Percentiles rank a stretch among this genome's conserved stretches.
Evolutionary conservation across 2,329 filamentous ascomycete species (phyloP).

Genomic region (Neopestalotiopsis sp.): DNA sequence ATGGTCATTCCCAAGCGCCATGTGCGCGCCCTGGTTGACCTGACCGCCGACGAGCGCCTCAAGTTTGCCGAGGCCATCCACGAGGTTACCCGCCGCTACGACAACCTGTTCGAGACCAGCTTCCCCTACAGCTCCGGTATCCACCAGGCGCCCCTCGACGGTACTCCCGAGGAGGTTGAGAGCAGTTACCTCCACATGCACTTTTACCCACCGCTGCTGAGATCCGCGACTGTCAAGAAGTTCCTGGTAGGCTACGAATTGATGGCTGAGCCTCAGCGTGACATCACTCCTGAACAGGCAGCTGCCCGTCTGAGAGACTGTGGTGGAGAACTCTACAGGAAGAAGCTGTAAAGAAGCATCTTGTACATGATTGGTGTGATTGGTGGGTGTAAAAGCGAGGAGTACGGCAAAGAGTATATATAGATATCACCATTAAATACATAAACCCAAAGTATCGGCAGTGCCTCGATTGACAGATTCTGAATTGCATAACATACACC

Average conservation of each 20-base stretch:
- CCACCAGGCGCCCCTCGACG: constrained; percentile 90
- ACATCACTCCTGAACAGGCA: constrained; percentile 97
- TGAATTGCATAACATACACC: too few relatives aligned
- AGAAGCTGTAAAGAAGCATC: constrained; percentile 46
- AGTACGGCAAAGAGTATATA: neutral
- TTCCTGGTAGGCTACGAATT: constrained; percentile 97
- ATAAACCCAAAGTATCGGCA: neutral
- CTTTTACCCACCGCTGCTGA: constrained; percentile 92
- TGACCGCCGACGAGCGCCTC: constrained; percentile 71
- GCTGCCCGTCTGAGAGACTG: constrained; percentile 77
- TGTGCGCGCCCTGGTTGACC: constrained; percentile 82
- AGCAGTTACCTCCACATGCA: constrained; percentile 94
- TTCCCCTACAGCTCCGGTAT: constrained; percentile 98
- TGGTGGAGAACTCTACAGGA: constrained; percentile 84
- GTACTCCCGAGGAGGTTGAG: constrained; percentile 81
- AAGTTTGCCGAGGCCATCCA: constrained; percentile 84
- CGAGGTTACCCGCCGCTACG: constrained; percentile 88
- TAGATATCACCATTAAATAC: neutral
- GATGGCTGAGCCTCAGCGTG: constrained; percentile 95
- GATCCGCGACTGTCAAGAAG: constrained; percentile 92
- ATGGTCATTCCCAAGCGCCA: constrained; percentile 87
- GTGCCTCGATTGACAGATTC: neutral
- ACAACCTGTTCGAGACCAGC: constrained; percentile 95
- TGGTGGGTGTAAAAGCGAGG: neutral
- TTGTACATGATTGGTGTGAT: neutral